Base-by-base conservation (phyloP, 768 basidiomycete species). In the Amanita thiersii region DNA sequence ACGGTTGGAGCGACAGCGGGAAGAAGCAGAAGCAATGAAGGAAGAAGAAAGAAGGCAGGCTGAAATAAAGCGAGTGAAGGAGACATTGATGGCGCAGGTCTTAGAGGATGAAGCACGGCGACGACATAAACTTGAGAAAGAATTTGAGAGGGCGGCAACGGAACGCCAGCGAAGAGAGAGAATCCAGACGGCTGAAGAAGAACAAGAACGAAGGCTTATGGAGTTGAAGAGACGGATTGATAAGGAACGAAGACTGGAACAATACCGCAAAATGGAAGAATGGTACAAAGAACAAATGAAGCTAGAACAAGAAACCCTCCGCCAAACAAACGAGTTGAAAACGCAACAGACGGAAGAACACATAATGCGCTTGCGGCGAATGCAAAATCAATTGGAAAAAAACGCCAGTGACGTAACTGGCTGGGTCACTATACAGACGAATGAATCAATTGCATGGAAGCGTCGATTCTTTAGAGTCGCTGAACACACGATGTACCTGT, bases 391-490 rank as follows among this genome's bases (percentile, higher is more conserved):
- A 65, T 39, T 60, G 69, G 25, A 67, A 62, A 40, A 52, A 51
- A 4, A 59, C 56, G 39, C 59, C 62, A 11, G 60, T 31, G 47
- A 70, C 11, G 50, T 68, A 39, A 62, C 64, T 8, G 81, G 80
- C 0, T 81, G 79, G 77, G 69, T 79, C 2, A 79, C 78, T 1
- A 61, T 81, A 38, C 79, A 81, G 52, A 68, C 70, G 2, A 61
- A 63, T 20, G 72, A 75, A 10, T 65, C 63, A 2, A 56, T 77
- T 40, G 60, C 67, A 1, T 84, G 81, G 81, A 77, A 75, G 50
- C 65, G 81, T 44, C 64, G 79, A n/a, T 82, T 72, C 50, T 81
- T 70, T 57, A 73, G 69, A 55, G 70, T 82, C 35, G 59, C 68
- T 39, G 69, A 65, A 11, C 65, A 63, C 17, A 60, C 60, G 5